Base-by-base conservation (phyloP, 2,329 filamentous ascomycete species). In the Aspergillus costaricaensis region DNA sequence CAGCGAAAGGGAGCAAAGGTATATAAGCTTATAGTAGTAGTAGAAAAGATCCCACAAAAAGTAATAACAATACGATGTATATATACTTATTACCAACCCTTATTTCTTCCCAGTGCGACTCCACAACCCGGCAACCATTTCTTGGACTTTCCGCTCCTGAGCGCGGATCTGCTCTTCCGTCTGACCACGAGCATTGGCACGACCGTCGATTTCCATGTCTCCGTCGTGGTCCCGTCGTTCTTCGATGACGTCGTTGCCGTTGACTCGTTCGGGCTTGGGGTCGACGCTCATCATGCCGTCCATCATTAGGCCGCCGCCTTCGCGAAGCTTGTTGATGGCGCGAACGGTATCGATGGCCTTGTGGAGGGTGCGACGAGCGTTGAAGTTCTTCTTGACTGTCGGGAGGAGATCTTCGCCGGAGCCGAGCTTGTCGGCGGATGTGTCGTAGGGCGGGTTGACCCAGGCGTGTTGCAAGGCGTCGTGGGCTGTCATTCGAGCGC, bases 401-500 rank as follows among this genome's bases (percentile, higher is more conserved):
- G 86, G 86, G 51, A 89, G 74, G 30, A 89, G 76, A 74, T 89
- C 86, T 66, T 83, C 80, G 23, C 76, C 77, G 5, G 76, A 73
- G 48, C 76, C 74, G 30, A 69, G 61, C 50, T 69, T 64, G 52
- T 65, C 68, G 67, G 69, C 54, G 21, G 57, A 63, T n/a, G 77
- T 78, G 62, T 82, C 80, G 59, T 81, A 79, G 2, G 84, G 81
- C 30, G 84, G 83, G 57, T 83, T 85, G 68, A 88, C 85, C 85
- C 86, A 89, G n/a, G 83, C 79, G 67, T 88, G 86, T 49, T 83
- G 83, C 3, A 89, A 80, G 2, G 86, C 86, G 75, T 88, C 91
- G 77, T 98, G 92, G 8, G 94, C 90, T 1, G 94, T 97, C 86
- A 98, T 95, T 69, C 95, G 91, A 67, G 88, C 85, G 60, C 85